Evolutionary conservation across 352 stramenopile species (phyloP), one percentile per base, ranked within the genome.

Genomic region (Globisporangium echinulatum): DNA sequence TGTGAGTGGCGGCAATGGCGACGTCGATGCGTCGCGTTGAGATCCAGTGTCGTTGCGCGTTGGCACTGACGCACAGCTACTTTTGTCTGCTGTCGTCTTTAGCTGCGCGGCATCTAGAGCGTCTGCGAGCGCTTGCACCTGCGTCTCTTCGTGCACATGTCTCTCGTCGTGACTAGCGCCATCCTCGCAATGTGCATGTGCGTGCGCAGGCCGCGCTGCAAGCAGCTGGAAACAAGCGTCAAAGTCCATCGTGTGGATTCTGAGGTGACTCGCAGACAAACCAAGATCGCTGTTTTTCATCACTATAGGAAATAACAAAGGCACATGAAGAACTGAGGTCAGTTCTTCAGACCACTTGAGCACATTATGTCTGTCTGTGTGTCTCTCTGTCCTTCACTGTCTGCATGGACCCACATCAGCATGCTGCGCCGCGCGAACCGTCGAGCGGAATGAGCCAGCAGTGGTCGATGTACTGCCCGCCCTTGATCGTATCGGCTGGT

Each of bases 401-500:
- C 25, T 33, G 25, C 25, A 33, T 33, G 25, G 0, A 3, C 3
- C 7, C 61, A 52, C 62, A 68, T 58, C 57, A 56, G n/a, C 70
- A 78, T 15, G 47, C 61, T 4, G 64, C 69, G 7, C 74, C 77
- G 3, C 68, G 68, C n/a, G 75, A 88, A 17, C 78, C 78, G 50
- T 88, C 78, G 25, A 78, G 59, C 10, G 77, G 79, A 50, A 90
- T 86, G 56, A 86, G 69, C 80, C 80, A 90, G 71, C 80, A 90
- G 51, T 90, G 80, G 33, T 63, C 74, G 38, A 82, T 42, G 33
- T 63, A 61, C 17, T 77, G 61, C 8, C 78, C 81, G 36, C 79
- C 79, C 40, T 79, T 74, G 17, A 85, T 65, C 2, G 81, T 87
- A 17, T 74, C 56, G 6, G 50, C 37, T 19, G 62, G 64, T 33